Evolutionary conservation across 768 basidiomycete genomes (phyloP).

Genomic region (Suillus tomentosus): DNA sequence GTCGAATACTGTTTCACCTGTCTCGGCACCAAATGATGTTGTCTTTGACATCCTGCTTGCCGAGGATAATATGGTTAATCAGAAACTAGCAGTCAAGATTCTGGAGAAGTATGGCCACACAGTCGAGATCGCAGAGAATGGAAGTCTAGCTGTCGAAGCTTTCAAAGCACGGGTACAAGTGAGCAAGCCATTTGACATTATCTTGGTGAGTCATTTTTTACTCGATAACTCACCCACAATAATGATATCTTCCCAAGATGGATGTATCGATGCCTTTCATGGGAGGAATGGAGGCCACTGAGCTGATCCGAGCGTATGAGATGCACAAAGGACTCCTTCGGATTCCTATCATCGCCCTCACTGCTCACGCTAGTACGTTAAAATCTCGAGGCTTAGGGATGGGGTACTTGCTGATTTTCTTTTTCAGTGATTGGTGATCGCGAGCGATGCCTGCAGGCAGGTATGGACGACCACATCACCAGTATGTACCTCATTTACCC

Average conservation of each 20-base stretch:
- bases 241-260: slow-evolving; percentile 58
- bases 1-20: slow-evolving; percentile 89
- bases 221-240: slow-evolving; percentile 6
- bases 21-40: slow-evolving; percentile 82
- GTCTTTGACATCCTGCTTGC: slow-evolving; percentile 93
- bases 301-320: slow-evolving; percentile 87
- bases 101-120: slow-evolving; percentile 94
- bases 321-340: slow-evolving; percentile 64
- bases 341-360: slow-evolving; percentile 94
- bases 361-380: slow-evolving; percentile 91
- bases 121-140: slow-evolving; percentile 98
- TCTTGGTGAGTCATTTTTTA: slow-evolving; percentile 63
- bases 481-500: slow-evolving; percentile 50
- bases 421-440: slow-evolving; percentile 83
- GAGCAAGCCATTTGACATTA: slow-evolving; percentile 83
- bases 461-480: slow-evolving; percentile 83
- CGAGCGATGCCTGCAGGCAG: slow-evolving; percentile 74
- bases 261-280: slow-evolving; percentile 98
- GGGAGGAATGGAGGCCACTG: slow-evolving; percentile 98
- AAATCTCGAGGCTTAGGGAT: neutral
- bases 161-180: slow-evolving; percentile 78
- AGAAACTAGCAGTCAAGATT: slow-evolving; percentile 95
- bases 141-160: slow-evolving; percentile 88
- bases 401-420: slow-evolving; percentile 13
- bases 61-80: slow-evolving; percentile 95